Conservation (phyloP, 2,329 filamentous ascomycete species). For the Xylariaceae sp. region DNA sequence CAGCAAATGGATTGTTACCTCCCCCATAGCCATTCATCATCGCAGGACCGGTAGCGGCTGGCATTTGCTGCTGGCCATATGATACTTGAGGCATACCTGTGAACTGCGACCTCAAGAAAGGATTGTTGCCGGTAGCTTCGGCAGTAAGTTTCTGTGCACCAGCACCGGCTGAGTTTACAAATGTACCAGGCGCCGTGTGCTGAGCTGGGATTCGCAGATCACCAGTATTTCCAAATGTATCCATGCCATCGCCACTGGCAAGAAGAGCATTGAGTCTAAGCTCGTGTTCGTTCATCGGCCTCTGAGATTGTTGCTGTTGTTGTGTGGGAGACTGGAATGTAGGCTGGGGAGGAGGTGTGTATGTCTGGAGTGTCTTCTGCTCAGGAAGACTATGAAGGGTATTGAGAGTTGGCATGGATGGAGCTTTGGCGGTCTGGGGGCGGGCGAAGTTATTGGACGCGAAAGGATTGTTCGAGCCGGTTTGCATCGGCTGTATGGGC, state of each 20-base stretch:
- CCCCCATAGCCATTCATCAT: slow-evolving; percentile 59
- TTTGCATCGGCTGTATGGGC: slow-evolving; percentile 79
- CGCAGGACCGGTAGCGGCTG: slow-evolving; percentile 63
- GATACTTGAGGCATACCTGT: slow-evolving; percentile 74
- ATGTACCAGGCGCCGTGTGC: slow-evolving; percentile 94
- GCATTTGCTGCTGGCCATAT: slow-evolving; percentile 59
- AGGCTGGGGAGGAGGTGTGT: slow-evolving; percentile 49
- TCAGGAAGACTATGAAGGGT: slow-evolving; percentile 70
- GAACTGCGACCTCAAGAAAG: slow-evolving; percentile 84
- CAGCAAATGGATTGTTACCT: slow-evolving; percentile 64
- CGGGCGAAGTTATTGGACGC: slow-evolving; percentile 71
- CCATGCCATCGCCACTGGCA: slow-evolving; percentile 86
- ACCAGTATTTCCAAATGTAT: slow-evolving; percentile 97
- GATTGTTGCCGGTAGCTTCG: slow-evolving; percentile 84
- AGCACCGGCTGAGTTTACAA: slow-evolving; percentile 92
- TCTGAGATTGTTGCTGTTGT: slow-evolving; percentile 56
- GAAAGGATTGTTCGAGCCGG: slow-evolving; percentile 98
- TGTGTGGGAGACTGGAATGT: slow-evolving; percentile 51
- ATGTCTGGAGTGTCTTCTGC: slow-evolving; percentile 75
- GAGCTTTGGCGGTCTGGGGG: slow-evolving; percentile 62
- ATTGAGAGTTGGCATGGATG: slow-evolving; percentile 73
- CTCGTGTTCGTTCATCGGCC: slow-evolving; percentile 67
- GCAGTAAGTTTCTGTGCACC: slow-evolving; percentile 73
- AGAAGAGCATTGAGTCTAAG: slow-evolving; percentile 87
- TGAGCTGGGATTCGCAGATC: slow-evolving; percentile 94